Base-by-base conservation (phyloP, 2,329 filamentous ascomycete genomes). In the Fusarium sarcochroum region DNA sequence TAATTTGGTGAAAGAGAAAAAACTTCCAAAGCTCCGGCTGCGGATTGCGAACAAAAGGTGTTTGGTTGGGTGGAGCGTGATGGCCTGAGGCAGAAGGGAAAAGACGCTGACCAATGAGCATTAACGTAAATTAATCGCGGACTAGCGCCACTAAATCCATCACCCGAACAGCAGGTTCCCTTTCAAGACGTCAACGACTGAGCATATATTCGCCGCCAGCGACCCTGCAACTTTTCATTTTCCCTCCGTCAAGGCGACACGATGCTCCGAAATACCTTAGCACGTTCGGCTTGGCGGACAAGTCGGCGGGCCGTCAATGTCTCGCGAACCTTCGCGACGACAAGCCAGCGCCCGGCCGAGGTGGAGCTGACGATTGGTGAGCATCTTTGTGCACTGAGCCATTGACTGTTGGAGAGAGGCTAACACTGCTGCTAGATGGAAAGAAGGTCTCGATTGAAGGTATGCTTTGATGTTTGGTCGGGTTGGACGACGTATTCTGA, bases 391-490 rank as follows among this genome's bases (percentile, higher is more conserved):
- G 63, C 50, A 61, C 46, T 53, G 48, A 70, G 69, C 79, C 74
- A 78, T 79, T 79, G 77, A 68, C 49, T 27, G 56, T 32, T 40
- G 44, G 47, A 64, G 40, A 30, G 37, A 64, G 66, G 75, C 79
- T 82, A 75, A 82, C 77, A 44, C 38, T 38, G 58, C 45, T 73
- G 42, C 44, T 78, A 94, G 95, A 99, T 89, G 96, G 95, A 79
- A 97, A 97, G 87, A 97, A 98, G 84, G 91, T 99, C 58, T 97
- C 94, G 68, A 94, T 99, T 80, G 94, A 98, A 92, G 93, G 94
- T 97, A 90, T 74, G 76, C 40, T 56, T 61, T 37, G 60, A 51
- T 54, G 44, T 46, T 59, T 75, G 56, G 64, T 30, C 49, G 55
- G 68, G 41, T 56, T 53, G 18, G 40, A 42, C 69, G 53, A 51